Evolutionary conservation across 805 yeast genomes (phyloP), one percentile per base, ranked within the genome.

Genomic region (Wickerhamomyces pijperi): DNA sequence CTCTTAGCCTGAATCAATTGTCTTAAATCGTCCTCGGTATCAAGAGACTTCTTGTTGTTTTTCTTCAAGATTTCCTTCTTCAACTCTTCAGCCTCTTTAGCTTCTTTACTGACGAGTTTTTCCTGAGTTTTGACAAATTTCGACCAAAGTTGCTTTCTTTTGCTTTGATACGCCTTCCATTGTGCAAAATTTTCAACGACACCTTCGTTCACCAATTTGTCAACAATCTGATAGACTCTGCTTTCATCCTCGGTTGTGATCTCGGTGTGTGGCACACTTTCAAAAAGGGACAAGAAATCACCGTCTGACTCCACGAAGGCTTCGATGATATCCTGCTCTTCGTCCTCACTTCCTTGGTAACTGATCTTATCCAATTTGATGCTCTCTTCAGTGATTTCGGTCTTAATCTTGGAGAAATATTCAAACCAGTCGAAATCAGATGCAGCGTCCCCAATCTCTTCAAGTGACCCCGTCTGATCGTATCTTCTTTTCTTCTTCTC

Each of bases 241-340:
- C 58, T 59, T 49, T 83, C 94, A 48, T 79, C 86, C 1, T 54
- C 63, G 29, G 65, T 69, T 31, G 61, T 61, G 34, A 79, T 67
- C 44, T 81, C 87, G 38, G 82, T 67, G 58, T 87, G 95, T 9
- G 92, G 82, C 3, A 87, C 78, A 28, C 68, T 65, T 54, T 85
- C 94, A 52, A 86, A 82, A 5, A 86, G 61, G 37, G 65, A 64
- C 35, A 78, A 63, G 49, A 86, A 73, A 49, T 83, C 84, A 5
- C 95, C 95, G 13, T 74, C 68, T 35, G 68, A 67, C 47, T 65
- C 72, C 8, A 64, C 56, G 61, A 80, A 80, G 36, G 70, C 65
- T 35, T 72, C 70, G 34, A 74, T 42, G n/a, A 87, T 67, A 51
- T 87, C 95, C 4, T 61, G 62, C 35, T 50, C 54, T 46, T 79